phyloP scores from a whole-genome alignment of 805 yeast species.

The Candida sanyiensis region DNA sequence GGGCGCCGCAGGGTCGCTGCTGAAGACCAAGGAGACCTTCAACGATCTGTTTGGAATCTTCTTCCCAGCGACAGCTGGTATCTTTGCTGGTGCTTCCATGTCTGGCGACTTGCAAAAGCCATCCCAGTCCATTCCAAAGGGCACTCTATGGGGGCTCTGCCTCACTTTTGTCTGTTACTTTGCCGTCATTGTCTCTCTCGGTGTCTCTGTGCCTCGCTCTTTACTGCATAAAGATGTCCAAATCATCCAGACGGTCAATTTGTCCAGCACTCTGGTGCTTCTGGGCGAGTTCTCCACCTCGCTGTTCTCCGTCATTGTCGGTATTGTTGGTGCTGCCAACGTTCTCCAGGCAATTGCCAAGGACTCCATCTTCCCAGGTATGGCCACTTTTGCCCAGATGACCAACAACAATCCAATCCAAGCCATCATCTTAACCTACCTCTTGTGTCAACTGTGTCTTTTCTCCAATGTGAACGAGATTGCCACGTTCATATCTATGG shows the following conservation, averaged over 20 bases:
- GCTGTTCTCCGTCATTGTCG: slow-evolving; percentile 88
- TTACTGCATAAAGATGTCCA: slow-evolving; percentile 75
- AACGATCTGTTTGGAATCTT: slow-evolving; percentile 87
- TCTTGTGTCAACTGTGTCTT: slow-evolving; percentile 75
- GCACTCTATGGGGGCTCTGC: slow-evolving; percentile 81
- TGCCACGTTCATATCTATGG: slow-evolving; percentile 95
- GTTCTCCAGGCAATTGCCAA: slow-evolving; percentile 86
- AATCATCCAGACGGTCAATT: slow-evolving; percentile 74
- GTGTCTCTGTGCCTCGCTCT: slow-evolving; percentile 73
- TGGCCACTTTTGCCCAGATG: slow-evolving; percentile 52
- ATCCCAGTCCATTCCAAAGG: slow-evolving; percentile 83
- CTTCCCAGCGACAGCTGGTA: slow-evolving; percentile 98
- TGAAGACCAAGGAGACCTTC: slow-evolving; percentile 61
- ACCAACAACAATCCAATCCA: slow-evolving; percentile 51
- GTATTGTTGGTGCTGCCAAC: slow-evolving; percentile 92
- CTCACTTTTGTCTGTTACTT: slow-evolving; percentile 75
- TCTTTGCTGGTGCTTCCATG: slow-evolving; percentile 98
- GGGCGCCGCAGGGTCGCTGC: slow-evolving; percentile 88
- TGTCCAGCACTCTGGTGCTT: slow-evolving; percentile 62
- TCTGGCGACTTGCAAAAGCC: slow-evolving; percentile 89
- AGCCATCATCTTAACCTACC: slow-evolving; percentile 73
- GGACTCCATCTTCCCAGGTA: slow-evolving; percentile 82
- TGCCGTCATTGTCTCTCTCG: slow-evolving; percentile 76
- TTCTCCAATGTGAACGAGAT: slow-evolving; percentile 90
- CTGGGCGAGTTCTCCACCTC: slow-evolving; percentile 92